Evolutionary conservation across 768 basidiomycete genomes (phyloP), one percentile per base, ranked within the genome.

Genomic region (Hebeloma cylindrosporum): DNA sequence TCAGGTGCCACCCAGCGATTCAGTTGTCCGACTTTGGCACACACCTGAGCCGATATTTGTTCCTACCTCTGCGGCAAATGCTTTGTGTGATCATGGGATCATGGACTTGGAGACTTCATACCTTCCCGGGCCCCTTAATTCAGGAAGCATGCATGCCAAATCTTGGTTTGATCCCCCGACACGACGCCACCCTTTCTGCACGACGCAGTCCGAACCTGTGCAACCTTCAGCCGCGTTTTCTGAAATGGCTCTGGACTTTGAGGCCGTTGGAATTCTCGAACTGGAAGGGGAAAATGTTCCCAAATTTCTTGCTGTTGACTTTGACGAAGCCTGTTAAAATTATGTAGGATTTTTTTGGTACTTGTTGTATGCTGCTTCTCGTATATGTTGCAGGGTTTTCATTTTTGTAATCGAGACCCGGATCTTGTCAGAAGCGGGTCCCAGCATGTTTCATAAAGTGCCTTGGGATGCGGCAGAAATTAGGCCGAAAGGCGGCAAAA

Each of bases 21-120:
- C n/a, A n/a, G n/a, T n/a, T n/a, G n/a, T n/a, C n/a, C n/a, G n/a
- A n/a, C n/a, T n/a, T n/a, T n/a, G n/a, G 14, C 18, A 16, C 18
- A 10, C 25, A 9, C 31, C 25, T 16, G 37, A 42, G 22, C 18
- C 40, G 40, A 43, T 37, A n/a, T 32, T 27, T 17, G 38, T 45
- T 38, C 45, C 33, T 21, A 44, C 41, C 25, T 39, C 16, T 43
- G 54, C 32, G 26, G 26, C 39, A 5, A 18, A 21, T 5, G 8
- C 4, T 9, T 13, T 22, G 31, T 22, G 43, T 51, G 55, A 45
- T 52, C 52, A 57, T 53, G 52, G 36, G 45, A 17, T 36, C 46
- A 45, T 42, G 43, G 33, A 20, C 41, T 55, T 51, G 43, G 47
- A 41, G 22, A 29, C 29, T 20, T 39, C 41, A 25, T 38, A 18